Evolutionary conservation across 2,329 filamentous ascomycete species (phyloP), one percentile per base, ranked within the genome.

Genomic region (Didymella pinodella): DNA sequence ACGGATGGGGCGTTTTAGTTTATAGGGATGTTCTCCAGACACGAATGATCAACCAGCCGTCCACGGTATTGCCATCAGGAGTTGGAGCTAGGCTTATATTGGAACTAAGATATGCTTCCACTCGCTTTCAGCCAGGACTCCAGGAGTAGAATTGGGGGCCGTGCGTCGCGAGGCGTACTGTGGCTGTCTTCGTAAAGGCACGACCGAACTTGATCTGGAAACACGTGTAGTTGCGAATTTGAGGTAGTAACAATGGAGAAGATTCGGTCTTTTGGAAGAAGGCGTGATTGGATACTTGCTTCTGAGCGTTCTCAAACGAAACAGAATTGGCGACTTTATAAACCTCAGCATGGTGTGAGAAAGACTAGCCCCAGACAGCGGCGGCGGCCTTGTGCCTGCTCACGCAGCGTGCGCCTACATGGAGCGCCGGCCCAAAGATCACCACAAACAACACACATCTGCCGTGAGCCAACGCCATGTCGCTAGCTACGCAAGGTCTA

Each of bases 331-430:
- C 46, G 50, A 54, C 56, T 51, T 51, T 59, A 47, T 47, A 54
- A 47, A 28, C 51, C 46, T 54, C 56, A 59, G 50, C 41, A 54
- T 36, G 29, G 56, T 58, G 40, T 47, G 50, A 54, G 56, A 59
- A 59, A 36, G 28, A 18, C 46, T 59, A 54, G 51, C 25, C 46
- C 43, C 50, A 47, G 46, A 59, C 56, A 44, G 26, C 48, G 41
- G 54, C 56, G 54, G 50, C 50, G 46, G 50, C 38, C 55, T 49
- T 36, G 32, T 25, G 46, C 40, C 49, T 50, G 45, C 49, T 43
- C 54, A 43, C 54, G 29, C 29, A 41, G 48, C 44, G 43, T 40
- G 47, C 54, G 54, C 32, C 48, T 31, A 28, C 43, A 48, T 48
- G 54, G 43, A 20, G 25, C 41, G 41, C 41, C 32, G 34, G 48